Base-by-base conservation (phyloP, 768 basidiomycete genomes). In the Suillus americanus region DNA sequence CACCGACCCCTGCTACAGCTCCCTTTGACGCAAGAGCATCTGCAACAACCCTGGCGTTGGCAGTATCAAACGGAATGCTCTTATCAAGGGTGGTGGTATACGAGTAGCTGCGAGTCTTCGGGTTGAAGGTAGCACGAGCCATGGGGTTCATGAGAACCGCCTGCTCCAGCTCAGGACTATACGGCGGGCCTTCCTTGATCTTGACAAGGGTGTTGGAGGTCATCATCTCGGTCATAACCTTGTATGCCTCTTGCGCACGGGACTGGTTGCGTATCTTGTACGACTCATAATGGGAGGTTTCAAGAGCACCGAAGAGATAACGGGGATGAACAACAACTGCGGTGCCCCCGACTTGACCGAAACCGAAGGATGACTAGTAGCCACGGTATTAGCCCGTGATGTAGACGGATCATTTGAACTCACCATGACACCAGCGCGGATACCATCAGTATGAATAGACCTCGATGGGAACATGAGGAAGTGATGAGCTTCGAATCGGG, bases 401-500 rank as follows among this genome's bases (percentile, higher is more conserved):
- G 16, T 38, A 12, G 7, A 60, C 13, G 3, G 13, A 53, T 61
- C n/a, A 46, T 35, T 41, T 23, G 3, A 33, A 76, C 85, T 23
- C 70, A 91, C 91, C 94, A 95, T 92, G 62, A 91, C 83, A 72
- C 92, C 94, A 50, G 91, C 92, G 28, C 87, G 87, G 69, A 98
- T 89, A 66, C 94, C 92, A 70, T 98, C 96, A 5, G 97, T 98
- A 73, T 95, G 87, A 69, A 99, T 94, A 5, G 96, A 86, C 80
- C 91, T 95, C 28, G 97, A 99, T 8, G 97, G 97, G 91, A 97
- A 99, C 87, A 99, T 87, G 63, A 99, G 85, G 80, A 90, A 88
- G 64, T 88, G 88, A 74, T 93, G 94, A 63, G 94, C 85, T 72
- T 92, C 89, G 80, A 99, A 95, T 73, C 89, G 87, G 51, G 92